Conservation (phyloP, 805 yeast species). For the Metschnikowia amazonensis region DNA sequence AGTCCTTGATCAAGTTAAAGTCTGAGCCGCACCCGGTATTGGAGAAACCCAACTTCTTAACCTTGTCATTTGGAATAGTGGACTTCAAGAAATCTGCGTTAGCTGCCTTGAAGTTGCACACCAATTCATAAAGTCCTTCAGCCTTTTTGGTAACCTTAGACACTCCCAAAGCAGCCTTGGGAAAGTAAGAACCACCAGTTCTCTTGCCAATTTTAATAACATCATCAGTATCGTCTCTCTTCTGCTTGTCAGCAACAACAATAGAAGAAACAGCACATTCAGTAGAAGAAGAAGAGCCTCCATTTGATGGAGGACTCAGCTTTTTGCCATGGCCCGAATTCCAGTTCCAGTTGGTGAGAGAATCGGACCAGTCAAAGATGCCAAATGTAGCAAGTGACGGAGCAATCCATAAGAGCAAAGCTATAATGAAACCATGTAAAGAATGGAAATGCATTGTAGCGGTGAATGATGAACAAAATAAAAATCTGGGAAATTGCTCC, state of each 20-base stretch:
- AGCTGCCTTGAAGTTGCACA: slow-evolving; percentile 8
- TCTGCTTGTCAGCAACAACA: neutral
- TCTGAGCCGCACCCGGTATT: slow-evolving; percentile 8
- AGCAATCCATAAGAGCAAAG: slow-evolving; percentile 3
- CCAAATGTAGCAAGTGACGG: slow-evolving; percentile 5
- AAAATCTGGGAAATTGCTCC: neutral
- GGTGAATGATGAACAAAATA: neutral
- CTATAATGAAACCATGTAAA: neutral
- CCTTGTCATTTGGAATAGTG: slow-evolving; percentile 1
- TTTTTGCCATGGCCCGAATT: neutral
- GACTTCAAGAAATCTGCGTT: slow-evolving; percentile 4
- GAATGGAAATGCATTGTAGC: slow-evolving; percentile 3
- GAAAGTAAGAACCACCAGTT: neutral
- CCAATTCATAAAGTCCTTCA: slow-evolving; percentile 7
- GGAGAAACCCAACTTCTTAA: slow-evolving; percentile 3
- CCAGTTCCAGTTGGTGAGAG: slow-evolving; percentile 4
- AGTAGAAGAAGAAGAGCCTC: neutral
- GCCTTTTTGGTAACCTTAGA: slow-evolving; percentile 3
- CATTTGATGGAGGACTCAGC: neutral
- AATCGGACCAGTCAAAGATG: neutral
- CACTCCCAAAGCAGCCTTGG: slow-evolving; percentile 8
- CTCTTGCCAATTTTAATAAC: neutral
- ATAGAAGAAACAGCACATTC: slow-evolving; percentile 1
- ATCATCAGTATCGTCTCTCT: slow-evolving; percentile 5
- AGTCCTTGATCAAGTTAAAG: slow-evolving; percentile 6